Percentiles rank a stretch among this genome's conserved stretches.
These are phyloP conservation scores for Pestalotiopsis sp. DNA, from an alignment of 2,329 filamentous ascomycete species.

Conservation along the genomic window DNA sequence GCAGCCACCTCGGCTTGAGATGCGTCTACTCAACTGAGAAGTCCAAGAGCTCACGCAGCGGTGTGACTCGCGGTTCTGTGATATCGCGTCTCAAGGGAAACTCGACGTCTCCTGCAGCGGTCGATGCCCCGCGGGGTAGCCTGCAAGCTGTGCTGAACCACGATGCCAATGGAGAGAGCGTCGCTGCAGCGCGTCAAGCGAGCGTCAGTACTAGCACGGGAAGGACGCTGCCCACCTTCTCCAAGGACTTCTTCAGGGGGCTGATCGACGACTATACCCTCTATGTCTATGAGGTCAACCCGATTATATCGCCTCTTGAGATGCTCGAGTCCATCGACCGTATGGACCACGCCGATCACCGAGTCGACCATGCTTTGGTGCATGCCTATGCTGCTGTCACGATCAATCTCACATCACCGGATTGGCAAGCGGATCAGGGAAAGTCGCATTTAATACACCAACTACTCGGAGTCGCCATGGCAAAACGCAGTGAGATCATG, in stretches of 20 bases:
- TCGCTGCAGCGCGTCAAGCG: background rate
- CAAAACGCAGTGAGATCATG: background rate
- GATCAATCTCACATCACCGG: background rate
- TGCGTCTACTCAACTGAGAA: background rate
- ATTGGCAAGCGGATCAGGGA: constrained; percentile 2
- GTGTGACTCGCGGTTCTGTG: background rate
- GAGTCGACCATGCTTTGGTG: background rate
- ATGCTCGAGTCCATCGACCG: constrained; percentile 4
- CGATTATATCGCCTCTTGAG: background rate
- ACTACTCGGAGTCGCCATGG: background rate
- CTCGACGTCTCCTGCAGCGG: background rate
- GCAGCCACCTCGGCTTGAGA: background rate
- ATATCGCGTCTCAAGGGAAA: background rate
- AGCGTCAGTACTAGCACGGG: background rate
- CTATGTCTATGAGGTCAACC: constrained; percentile 3
- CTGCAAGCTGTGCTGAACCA: background rate
- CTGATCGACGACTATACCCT: background rate
- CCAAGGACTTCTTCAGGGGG: background rate
- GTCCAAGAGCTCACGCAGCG: constrained; percentile 3
- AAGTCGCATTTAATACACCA: background rate
- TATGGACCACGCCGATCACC: background rate
- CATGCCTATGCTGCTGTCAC: constrained; percentile 6
- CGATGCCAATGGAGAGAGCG: background rate
- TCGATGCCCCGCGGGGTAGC: background rate
- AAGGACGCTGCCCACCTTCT: background rate